phyloP scores from a whole-genome alignment of 2,329 filamentous ascomycete genomes.

The Neonectria ditissima region DNA sequence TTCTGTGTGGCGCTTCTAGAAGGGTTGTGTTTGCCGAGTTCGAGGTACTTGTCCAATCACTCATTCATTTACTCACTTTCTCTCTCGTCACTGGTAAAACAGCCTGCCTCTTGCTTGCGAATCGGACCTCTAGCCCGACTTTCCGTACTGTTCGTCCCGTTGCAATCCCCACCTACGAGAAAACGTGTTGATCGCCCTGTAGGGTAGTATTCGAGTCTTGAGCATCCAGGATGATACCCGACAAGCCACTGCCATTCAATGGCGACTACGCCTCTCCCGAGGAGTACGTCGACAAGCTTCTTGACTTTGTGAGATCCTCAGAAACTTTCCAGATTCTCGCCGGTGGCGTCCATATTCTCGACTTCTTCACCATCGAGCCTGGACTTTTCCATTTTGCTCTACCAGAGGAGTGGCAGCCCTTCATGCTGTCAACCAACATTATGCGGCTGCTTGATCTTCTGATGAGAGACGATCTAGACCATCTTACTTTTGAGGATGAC shows the following conservation, averaged over 20 bases:
- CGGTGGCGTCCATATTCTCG: conserved; percentile 95
- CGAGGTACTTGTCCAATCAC: no score
- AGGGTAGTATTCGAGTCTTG: conserved; percentile 34
- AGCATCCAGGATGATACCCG: conserved; percentile 57
- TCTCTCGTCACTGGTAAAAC: no score
- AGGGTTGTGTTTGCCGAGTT: no score
- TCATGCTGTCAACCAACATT: conserved; percentile 77
- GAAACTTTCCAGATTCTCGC: conserved; percentile 88
- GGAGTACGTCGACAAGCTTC: conserved; percentile 81
- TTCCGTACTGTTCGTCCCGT: background rate
- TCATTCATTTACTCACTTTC: background rate
- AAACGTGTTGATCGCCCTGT: conserved; percentile 20
- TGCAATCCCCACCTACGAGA: background rate
- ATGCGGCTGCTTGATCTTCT: conserved; percentile 84
- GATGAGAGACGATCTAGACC: conserved; percentile 78
- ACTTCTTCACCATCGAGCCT: conserved; percentile 90
- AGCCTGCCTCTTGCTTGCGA: background rate
- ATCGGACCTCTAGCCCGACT: background rate
- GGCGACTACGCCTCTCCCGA: conserved; percentile 78
- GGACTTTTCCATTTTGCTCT: conserved; percentile 84
- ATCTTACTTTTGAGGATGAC: conserved; percentile 41
- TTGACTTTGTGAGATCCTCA: conserved; percentile 80
- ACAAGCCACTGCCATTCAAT: conserved; percentile 74
- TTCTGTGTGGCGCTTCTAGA: no score
- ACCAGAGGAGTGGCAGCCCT: conserved; percentile 83